Percentiles rank a stretch among this genome's conserved stretches.
phyloP scores from a whole-genome alignment of 345 rosid species.

The Eucalyptus sideroxylon region DNA sequence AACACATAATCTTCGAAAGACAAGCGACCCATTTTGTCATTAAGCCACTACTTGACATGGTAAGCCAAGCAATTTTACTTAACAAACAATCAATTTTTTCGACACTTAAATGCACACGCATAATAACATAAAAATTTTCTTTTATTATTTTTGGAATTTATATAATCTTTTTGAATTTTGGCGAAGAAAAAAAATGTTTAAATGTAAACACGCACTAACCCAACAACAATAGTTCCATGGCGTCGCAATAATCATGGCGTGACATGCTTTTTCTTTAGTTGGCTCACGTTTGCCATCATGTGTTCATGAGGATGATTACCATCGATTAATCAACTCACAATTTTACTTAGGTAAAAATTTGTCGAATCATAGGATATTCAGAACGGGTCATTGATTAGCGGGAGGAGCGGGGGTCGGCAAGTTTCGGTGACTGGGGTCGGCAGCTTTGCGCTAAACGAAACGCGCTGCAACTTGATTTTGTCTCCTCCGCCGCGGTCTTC shows the following conservation, averaged over 20 bases:
- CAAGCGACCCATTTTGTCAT: neutral
- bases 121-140: neutral
- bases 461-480: neutral
- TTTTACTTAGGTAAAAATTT: neutral
- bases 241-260: neutral
- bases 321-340: neutral
- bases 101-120: neutral
- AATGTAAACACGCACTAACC: neutral
- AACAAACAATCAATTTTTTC: neutral
- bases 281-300: neutral
- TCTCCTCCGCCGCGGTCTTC: neutral
- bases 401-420: neutral
- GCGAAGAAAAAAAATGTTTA: neutral
- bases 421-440: neutral
- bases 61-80: neutral
- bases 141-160: too few species aligned
- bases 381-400: neutral
- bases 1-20: neutral
- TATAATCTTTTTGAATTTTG: neutral
- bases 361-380: neutral
- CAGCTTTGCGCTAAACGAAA: neutral
- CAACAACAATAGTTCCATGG: neutral
- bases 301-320: neutral
- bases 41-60: fast-evolving
- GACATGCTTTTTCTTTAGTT: neutral